Evolutionary conservation across 345 rosid species (phyloP).

Genomic region (Corymbia maculata): DNA sequence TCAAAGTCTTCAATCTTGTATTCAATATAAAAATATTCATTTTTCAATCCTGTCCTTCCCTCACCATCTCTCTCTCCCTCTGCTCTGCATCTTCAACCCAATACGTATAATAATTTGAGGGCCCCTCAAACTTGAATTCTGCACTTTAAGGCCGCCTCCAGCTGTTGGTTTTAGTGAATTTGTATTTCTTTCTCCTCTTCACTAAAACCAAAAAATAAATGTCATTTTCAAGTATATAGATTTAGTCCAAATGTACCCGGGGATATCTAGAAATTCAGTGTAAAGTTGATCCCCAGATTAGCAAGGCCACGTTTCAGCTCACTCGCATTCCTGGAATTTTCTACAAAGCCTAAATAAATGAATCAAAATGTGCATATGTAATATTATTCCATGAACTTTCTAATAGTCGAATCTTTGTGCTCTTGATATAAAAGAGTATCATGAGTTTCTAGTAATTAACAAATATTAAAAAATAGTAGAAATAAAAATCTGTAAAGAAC

Average conservation of each 20-base stretch:
- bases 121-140: background rate
- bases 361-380: too few relatives aligned
- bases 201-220: too few relatives aligned
- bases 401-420: background rate
- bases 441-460: too few relatives aligned
- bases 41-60: background rate
- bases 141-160: background rate
- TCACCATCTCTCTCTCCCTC: background rate
- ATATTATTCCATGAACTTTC: too few relatives aligned
- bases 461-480: too few relatives aligned
- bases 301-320: background rate
- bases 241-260: background rate
- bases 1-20: too few relatives aligned
- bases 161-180: background rate
- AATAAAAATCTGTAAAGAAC: background rate
- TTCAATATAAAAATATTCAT: background rate
- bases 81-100: background rate
- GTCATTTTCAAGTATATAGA: background rate
- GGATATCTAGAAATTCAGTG: background rate
- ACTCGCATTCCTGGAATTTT: too few relatives aligned
- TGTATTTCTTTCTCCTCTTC: too few relatives aligned
- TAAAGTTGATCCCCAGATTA: background rate
- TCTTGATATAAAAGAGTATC: too few relatives aligned
- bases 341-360: too few relatives aligned
- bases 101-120: background rate